phyloP scores from a whole-genome alignment of 129 eudicot genomes.

The Centrapalus pauciflorus region DNA sequence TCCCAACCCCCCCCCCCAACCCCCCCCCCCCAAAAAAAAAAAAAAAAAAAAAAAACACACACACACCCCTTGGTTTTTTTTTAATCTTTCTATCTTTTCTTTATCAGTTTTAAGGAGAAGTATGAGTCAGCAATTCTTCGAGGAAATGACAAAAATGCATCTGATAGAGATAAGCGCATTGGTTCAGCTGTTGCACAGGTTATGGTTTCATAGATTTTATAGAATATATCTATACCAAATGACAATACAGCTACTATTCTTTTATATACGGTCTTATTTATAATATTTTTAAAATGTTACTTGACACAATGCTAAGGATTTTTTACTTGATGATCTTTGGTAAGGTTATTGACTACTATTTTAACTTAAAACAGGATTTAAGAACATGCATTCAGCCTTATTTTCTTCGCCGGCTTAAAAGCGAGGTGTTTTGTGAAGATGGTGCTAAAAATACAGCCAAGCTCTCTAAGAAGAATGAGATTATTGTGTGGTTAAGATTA shows the following conservation, averaged over 20 bases:
- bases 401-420: slow-evolving; percentile 85
- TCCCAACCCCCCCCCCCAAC: too few species aligned
- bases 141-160: slow-evolving; percentile 90
- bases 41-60: too few species aligned
- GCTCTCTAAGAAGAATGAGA: slow-evolving; percentile 89
- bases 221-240: background rate
- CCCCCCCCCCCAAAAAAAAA: too few species aligned
- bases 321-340: background rate
- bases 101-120: slow-evolving; percentile 64
- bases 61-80: too few species aligned
- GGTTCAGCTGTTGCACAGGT: slow-evolving; percentile 98
- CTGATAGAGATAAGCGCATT: slow-evolving; percentile 83
- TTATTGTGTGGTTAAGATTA: slow-evolving; percentile 80
- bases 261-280: background rate
- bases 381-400: slow-evolving; percentile 91
- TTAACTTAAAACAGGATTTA: slow-evolving; percentile 50
- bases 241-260: background rate
- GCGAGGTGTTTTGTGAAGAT: slow-evolving; percentile 72
- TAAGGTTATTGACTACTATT: background rate
- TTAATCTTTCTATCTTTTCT: too few species aligned
- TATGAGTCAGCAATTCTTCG: slow-evolving; percentile 72
- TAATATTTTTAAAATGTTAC: background rate
- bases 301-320: background rate
- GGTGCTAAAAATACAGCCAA: slow-evolving; percentile 37
- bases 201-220: slow-evolving; percentile 1